Base-by-base conservation (phyloP, 1,284 basidiomycete genomes). In the Singerocomus inundabilis region DNA sequence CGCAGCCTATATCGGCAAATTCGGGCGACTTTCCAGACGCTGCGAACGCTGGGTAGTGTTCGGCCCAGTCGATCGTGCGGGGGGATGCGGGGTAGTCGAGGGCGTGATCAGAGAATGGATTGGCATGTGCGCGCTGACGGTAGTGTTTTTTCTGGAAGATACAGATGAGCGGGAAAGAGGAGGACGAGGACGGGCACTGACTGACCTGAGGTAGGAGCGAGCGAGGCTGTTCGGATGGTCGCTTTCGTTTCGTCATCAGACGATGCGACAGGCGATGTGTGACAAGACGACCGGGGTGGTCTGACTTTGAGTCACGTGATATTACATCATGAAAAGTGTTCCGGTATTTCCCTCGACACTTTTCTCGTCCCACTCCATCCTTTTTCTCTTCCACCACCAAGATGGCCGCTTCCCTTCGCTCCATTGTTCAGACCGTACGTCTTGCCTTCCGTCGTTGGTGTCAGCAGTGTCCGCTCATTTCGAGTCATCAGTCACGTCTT, bases 1-100 rank as follows among this genome's bases (percentile, higher is more conserved):
- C 97, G 69, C 97, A 99, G 0, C 97, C 97, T 21, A 99, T 84
- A 70, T 99, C 97, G 3, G 93, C 96, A 66, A 96, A 97, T 71
- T 96, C 93, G 32, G 97, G 95, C 12, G 74, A 72, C 65, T 85
- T 85, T 21, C 72, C 75, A 6, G 78, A 68, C 37, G 61, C 71
- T 18, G 75, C 69, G 67, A 85, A 88, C 32, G 80, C 77, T 3
- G 96, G 96, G 70, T 87, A 99, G 70, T 97, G 92, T 15, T 73
- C 70, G 10, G 77, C 72, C 94, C 95, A 98, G 71, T 97, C 85
- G 73, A 97, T 87, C 48, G 77, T 71, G 16, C 75, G 70, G 0
- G 96, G 95, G 10, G 83, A 81, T n/a, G 80, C 55, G 1, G 97
- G 97, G 68, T 98, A 99, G 55, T 87, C 85, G 44, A 99, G 81